These are phyloP conservation scores for Tricholoma terreum DNA, from an alignment of 768 basidiomycete genomes.

Conservation along the genomic window DNA sequence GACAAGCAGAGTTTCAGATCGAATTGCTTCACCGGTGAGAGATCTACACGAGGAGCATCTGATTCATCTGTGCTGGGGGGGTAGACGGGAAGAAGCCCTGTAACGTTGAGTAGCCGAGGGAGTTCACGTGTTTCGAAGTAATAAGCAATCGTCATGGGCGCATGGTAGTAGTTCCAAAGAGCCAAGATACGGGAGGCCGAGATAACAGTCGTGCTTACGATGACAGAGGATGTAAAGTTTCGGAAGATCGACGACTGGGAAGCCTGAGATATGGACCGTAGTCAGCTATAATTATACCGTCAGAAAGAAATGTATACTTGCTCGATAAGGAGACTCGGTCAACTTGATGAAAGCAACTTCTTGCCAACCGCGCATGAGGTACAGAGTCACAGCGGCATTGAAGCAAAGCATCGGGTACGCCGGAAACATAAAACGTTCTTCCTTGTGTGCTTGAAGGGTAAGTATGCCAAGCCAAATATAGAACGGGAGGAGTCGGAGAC, in stretches of 20 bases:
- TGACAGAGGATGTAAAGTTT: slow-evolving; percentile 65
- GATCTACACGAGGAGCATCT: slow-evolving; percentile 53
- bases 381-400: slow-evolving; percentile 89
- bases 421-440: slow-evolving; percentile 98
- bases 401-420: slow-evolving; percentile 89
- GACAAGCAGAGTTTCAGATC: slow-evolving; percentile 79
- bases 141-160: slow-evolving; percentile 71
- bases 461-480: slow-evolving; percentile 90
- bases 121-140: slow-evolving; percentile 77
- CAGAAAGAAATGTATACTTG: slow-evolving; percentile 33
- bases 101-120: slow-evolving; percentile 73
- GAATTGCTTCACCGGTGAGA: slow-evolving; percentile 64
- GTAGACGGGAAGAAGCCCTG: slow-evolving; percentile 56
- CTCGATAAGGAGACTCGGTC: slow-evolving; percentile 84
- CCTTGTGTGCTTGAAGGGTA: slow-evolving; percentile 86
- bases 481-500: slow-evolving; percentile 77
- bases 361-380: slow-evolving; percentile 82
- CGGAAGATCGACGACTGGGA: slow-evolving; percentile 75
- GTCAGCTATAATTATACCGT: background rate
- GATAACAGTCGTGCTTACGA: slow-evolving; percentile 62
- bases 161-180: slow-evolving; percentile 85
- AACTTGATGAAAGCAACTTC: slow-evolving; percentile 70
- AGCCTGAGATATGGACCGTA: slow-evolving; percentile 47
- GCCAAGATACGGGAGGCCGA: slow-evolving; percentile 82
- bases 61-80: slow-evolving; percentile 37